These are phyloP conservation scores for Isatis tinctoria DNA, from an alignment of 345 rosid genomes.

Conservation along the genomic window DNA sequence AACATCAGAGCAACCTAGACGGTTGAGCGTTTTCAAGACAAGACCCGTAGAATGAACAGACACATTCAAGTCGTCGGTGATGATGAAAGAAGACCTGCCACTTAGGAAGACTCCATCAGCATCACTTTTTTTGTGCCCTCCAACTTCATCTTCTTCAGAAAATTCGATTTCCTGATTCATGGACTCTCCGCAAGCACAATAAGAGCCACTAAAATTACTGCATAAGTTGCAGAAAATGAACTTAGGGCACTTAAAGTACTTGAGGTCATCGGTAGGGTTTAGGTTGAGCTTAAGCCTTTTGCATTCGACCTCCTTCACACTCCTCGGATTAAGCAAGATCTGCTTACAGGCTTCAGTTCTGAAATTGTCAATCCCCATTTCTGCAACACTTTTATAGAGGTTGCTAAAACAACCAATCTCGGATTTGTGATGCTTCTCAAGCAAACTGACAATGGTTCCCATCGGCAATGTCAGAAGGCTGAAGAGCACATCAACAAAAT, in stretches of 20 bases:
- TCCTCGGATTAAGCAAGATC: conserved; percentile 16
- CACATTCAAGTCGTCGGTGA: conserved; percentile 18
- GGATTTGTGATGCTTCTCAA: background rate
- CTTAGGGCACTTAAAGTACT: background rate
- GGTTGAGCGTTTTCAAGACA: background rate
- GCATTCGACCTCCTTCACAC: background rate
- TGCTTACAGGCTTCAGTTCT: background rate
- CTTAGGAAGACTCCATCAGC: background rate
- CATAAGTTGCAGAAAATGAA: background rate
- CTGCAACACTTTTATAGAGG: conserved; percentile 8
- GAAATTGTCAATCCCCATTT: background rate
- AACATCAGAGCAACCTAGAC: conserved; percentile 3
- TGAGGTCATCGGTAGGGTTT: conserved; percentile 4
- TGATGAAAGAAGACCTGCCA: conserved; percentile 2
- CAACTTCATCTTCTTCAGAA: background rate
- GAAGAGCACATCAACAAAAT: background rate
- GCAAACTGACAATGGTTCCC: background rate
- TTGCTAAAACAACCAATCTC: conserved; percentile 15
- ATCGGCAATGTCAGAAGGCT: background rate
- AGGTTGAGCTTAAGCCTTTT: conserved; percentile 15
- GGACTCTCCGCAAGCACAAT: background rate
- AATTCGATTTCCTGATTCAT: background rate
- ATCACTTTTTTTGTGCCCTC: background rate
- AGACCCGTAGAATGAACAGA: background rate
- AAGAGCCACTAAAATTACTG: background rate